Evolutionary conservation across 2,329 filamentous ascomycete species (phyloP).

Genomic region (Fusarium veterinarium): DNA sequence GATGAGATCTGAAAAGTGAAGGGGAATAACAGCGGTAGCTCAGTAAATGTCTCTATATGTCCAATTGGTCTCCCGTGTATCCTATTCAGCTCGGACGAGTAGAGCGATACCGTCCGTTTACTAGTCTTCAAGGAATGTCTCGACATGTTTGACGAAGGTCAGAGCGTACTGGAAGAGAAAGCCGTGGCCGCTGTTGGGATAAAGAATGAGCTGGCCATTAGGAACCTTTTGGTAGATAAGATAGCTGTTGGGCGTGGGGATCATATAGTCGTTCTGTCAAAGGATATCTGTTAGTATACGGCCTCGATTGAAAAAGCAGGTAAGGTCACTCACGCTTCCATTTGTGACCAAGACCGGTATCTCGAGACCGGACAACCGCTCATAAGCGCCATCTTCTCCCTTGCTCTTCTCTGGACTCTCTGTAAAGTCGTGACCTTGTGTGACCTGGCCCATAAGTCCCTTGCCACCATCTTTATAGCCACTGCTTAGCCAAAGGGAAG

Average conservation of each 20-base stretch:
- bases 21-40: neutral
- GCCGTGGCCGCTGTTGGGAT: constrained; percentile 9
- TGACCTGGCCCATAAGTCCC: neutral
- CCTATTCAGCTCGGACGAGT: rapidly evolving
- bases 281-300: neutral
- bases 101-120: rapidly evolving
- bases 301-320: rapidly evolving
- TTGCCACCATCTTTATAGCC: neutral
- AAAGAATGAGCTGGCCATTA: constrained; percentile 5
- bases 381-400: neutral
- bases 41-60: neutral
- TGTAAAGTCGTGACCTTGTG: neutral
- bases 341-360: neutral
- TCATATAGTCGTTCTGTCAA: constrained; percentile 11
- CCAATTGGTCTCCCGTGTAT: rapidly evolving
- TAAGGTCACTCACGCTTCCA: neutral
- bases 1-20: rapidly evolving
- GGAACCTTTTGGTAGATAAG: neutral
- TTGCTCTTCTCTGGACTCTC: neutral
- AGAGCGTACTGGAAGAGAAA: constrained; percentile 13
- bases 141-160: neutral
- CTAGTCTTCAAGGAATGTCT: neutral
- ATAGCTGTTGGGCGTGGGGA: constrained; percentile 13
- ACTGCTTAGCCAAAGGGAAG: neutral
- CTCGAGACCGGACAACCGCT: neutral